Base-by-base conservation (phyloP, 2,329 filamentous ascomycete species). In the Moelleriella libera region DNA sequence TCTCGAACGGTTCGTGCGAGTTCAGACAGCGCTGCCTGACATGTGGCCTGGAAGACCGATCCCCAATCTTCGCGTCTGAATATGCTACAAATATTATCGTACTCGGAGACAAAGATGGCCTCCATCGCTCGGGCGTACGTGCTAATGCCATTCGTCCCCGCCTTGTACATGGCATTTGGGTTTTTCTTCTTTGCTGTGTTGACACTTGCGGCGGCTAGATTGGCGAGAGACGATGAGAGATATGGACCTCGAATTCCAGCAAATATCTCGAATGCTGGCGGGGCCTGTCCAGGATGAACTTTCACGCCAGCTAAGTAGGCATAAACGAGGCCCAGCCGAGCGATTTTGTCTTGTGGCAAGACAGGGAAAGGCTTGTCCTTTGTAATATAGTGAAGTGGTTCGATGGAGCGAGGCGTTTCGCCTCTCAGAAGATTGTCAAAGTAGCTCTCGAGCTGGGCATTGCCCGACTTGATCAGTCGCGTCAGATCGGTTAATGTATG, bases 311-410 rank as follows among this genome's bases (percentile, higher is more conserved):
- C 70, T n/a, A 94, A 76, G 53, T 85, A 85, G 6, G 78, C 76
- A 57, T 88, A 88, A 53, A 96, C 82, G n/a, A 88, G 73, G 34
- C 83, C 80, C 12, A 97, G 66, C 31, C 82, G 76, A n/a, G 80
- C 79, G 30, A 85, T 75, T 51, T 83, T 85, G 47, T 92, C 86
- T 53, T 84, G 78, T 1, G 83, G 74, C 30, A 97, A 75, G 8
- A 82, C 72, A 7, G 92, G 92, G 57, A 97, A 98, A 1, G 85
- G 79, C 61, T 73, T 76, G 69, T 88, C 79, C 65, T 97, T 97
- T 14, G 88, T 96, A 57, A 96, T 83, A 60, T 83, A 96, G 63
- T 95, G 86, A 43, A 98, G 69, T 6, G 92, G 89, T 60, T 98
- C 92, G 45, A 97, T 76, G 3, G 85, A 78, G 45, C 78, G 78